Base-by-base conservation (phyloP, 2,329 filamentous ascomycete genomes). In the Dothideomycetes sp. region DNA sequence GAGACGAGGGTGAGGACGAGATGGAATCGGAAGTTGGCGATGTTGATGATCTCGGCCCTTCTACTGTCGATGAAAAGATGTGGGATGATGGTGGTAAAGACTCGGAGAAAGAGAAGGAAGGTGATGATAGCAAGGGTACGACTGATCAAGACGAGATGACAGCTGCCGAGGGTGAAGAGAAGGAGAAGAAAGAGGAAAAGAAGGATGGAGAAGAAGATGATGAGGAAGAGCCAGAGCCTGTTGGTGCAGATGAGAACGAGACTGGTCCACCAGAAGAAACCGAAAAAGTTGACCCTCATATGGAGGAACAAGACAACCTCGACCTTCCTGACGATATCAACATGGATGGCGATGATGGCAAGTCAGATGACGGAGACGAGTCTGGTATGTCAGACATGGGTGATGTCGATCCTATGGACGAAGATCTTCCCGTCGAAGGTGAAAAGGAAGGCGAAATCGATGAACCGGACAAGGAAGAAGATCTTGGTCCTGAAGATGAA, bases 21-120 rank as follows among this genome's bases (percentile, higher is more conserved):
- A 80, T 93, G 57, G 87, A 95, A 49, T 88, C 94, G 53, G 86
- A 96, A 61, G 76, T 83, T 4, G 91, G 88, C 1, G 83, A 87
- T 53, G 87, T 96, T 9, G 85, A 95, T 63, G 86, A 94, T 53
- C 69, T 94, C 29, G 89, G 94, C 51, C 82, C 86, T 10, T 83
- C 79, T 12, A 84, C 89, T 15, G 83, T 96, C 1, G 93, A 98
- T 57, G 93, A 98, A 65, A 98, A 96, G 69, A 87, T 96, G 75
- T 98, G 91, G 91, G 88, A 98, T 61, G 88, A 87, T 27, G 79
- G 80, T 32, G 65, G 66, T 25, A 72, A 81, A 33, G 74, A 88
- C 31, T 78, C 88, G 33, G 79, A 89, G 33, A 91, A 91, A 51
- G 83, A 95, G 31, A 82, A 85, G 54, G 70, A 85, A 54, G 80